A percentile compares a stretch with the other conserved stretches of the same genome.
phyloP scores from a whole-genome alignment of 1,284 basidiomycete genomes.

The Trametes hirsuta region DNA sequence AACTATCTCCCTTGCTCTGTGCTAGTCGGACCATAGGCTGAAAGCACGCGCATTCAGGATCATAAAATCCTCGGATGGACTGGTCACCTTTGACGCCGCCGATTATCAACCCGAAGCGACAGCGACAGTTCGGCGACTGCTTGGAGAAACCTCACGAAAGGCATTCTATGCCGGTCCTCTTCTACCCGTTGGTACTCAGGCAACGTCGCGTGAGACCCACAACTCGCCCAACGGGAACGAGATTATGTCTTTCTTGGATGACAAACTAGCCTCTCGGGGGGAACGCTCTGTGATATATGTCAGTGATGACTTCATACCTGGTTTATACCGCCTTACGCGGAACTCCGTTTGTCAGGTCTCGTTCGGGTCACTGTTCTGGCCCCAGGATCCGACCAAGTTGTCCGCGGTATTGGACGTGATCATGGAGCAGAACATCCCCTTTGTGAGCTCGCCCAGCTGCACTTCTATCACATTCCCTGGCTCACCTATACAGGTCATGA shows the following conservation, averaged over 20 bases:
- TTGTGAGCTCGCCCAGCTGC: slow-evolving; percentile 2
- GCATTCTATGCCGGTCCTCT: slow-evolving; percentile 22
- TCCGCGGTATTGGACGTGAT: slow-evolving; percentile 21
- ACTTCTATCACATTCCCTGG: neutral
- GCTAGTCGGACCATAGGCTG: neutral
- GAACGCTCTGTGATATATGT: slow-evolving; percentile 28
- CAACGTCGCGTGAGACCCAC: neutral
- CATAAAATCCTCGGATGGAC: slow-evolving; percentile 14
- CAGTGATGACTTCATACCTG: neutral
- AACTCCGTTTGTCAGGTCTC: slow-evolving; percentile 8
- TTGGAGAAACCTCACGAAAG: slow-evolving; percentile 11
- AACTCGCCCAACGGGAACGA: neutral
- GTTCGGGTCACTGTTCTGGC: slow-evolving; percentile 26
- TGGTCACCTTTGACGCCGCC: slow-evolving; percentile 23
- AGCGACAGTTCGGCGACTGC: slow-evolving; percentile 7
- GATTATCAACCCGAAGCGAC: slow-evolving; percentile 18
- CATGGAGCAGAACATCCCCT: slow-evolving; percentile 21
- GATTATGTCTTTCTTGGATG: slow-evolving; percentile 22
- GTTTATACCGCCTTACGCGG: neutral
- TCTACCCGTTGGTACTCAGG: slow-evolving; percentile 1
- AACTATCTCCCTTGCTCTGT: too few species aligned
- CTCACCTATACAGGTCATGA: neutral
- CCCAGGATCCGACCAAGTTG: slow-evolving; percentile 10
- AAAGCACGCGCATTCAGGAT: neutral
- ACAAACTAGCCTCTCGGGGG: slow-evolving; percentile 17